phyloP scores from a whole-genome alignment of 2,329 filamentous ascomycete genomes.

The Zymoseptoria pseudotritici region DNA sequence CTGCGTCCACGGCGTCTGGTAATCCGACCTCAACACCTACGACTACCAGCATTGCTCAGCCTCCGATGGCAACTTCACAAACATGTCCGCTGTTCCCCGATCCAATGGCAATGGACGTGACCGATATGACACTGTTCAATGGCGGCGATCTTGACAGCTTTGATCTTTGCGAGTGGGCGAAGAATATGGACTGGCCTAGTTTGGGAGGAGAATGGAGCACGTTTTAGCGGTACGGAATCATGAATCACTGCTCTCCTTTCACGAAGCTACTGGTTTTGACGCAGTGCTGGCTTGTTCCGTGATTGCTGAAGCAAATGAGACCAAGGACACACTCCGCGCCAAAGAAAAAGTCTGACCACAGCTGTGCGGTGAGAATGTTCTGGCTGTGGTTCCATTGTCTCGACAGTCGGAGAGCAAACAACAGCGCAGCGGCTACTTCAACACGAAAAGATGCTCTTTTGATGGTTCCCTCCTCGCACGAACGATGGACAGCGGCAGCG shows the following conservation, averaged over 20 bases:
- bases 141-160: conserved; percentile 7
- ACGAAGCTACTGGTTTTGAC: not conserved
- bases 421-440: not conserved
- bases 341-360: not conserved
- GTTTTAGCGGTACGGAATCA: not conserved
- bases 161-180: conserved; percentile 10
- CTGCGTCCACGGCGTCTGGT: not conserved
- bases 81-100: not conserved
- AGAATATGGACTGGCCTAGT: conserved; percentile 12
- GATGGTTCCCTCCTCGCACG: not conserved
- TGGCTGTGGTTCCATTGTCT: not conserved
- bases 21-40: not conserved
- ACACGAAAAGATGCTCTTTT: not conserved
- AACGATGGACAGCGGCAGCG: not conserved
- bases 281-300: not conserved
- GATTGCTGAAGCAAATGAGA: not conserved
- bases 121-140: conserved; percentile 2
- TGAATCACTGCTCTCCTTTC: not conserved
- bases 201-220: conserved; percentile 8
- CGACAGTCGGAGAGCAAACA: not conserved
- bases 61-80: not conserved
- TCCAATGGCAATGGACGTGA: not conserved
- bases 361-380: not conserved
- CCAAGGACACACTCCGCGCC: not conserved
- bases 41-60: not conserved